Percentiles rank a stretch among this genome's conserved stretches.
Conservation (phyloP, 192 early-diverging fungal genomes). For the Coemansia sp. region DNA sequence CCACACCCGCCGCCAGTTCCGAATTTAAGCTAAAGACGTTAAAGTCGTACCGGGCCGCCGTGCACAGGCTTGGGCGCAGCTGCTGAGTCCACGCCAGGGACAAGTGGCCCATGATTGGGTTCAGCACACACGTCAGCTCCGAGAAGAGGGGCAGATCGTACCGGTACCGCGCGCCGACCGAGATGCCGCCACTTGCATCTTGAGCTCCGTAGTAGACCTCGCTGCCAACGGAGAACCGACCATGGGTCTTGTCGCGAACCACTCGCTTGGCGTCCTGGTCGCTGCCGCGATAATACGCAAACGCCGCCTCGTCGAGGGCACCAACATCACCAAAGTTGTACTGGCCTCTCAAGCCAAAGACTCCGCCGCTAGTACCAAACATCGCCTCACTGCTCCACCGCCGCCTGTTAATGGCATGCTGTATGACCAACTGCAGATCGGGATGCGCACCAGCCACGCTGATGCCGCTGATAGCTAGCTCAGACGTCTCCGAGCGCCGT, state of each 20-base stretch:
- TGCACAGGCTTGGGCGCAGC: conserved; percentile 65
- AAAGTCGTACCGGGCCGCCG: conserved; percentile 86
- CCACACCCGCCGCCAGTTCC: conserved; percentile 84
- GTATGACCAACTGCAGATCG: conserved; percentile 41
- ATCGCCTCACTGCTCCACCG: conserved; percentile 77
- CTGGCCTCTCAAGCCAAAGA: conserved; percentile 80
- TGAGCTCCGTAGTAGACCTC: conserved; percentile 75
- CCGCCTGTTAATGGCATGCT: conserved; percentile 68
- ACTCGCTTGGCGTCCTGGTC: conserved; percentile 20
- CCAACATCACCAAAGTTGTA: conserved; percentile 67
- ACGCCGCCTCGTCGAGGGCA: conserved; percentile 20
- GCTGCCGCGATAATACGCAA: conserved; percentile 25
- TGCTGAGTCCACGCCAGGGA: conserved; percentile 81
- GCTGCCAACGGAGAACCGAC: conserved; percentile 58
- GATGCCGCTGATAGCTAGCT: conserved; percentile 42
- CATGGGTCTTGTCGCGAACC: conserved; percentile 13
- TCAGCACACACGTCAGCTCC: conserved; percentile 72
- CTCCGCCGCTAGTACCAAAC: conserved; percentile 72
- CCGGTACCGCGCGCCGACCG: conserved; percentile 71
- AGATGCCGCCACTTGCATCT: conserved; percentile 84
- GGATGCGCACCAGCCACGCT: conserved; percentile 42
- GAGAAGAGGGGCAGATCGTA: conserved; percentile 54
- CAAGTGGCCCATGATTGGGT: conserved; percentile 93
- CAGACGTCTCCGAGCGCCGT: conserved; percentile 35
- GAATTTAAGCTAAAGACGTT: conserved; percentile 90